These are phyloP conservation scores for Mycena filopes DNA, from an alignment of 768 basidiomycete genomes.

Conservation along the genomic window DNA sequence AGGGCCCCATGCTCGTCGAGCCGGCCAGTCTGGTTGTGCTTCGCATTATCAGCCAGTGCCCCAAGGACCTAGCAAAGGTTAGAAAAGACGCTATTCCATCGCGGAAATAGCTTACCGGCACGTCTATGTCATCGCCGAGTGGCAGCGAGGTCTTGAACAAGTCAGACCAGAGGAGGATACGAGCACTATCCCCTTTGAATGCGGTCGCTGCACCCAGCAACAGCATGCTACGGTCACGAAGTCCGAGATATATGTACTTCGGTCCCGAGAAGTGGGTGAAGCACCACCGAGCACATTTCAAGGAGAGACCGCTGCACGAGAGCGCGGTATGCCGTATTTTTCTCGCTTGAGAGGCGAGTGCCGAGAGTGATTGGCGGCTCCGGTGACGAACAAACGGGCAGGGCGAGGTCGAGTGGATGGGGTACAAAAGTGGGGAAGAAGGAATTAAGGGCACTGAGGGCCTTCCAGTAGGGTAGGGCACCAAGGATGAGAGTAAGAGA, in stretches of 20 bases:
- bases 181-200: conserved; percentile 42
- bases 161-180: conserved; percentile 40
- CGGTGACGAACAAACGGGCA: too few relatives aligned
- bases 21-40: conserved; percentile 20
- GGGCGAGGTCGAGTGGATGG: too few relatives aligned
- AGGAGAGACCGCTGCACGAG: too few relatives aligned
- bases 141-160: conserved; percentile 33
- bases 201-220: conserved; percentile 40
- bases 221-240: conserved; percentile 45
- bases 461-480: too few relatives aligned
- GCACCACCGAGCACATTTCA: neutral
- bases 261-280: neutral
- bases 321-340: too few relatives aligned
- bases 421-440: too few relatives aligned
- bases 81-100: neutral
- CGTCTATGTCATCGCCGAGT: conserved; percentile 29
- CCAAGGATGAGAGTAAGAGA: too few relatives aligned
- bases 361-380: too few relatives aligned
- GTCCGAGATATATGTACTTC: neutral
- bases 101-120: conserved; percentile 18
- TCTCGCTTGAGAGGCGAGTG: too few relatives aligned
- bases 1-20: conserved; percentile 42
- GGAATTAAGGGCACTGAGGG: too few relatives aligned
- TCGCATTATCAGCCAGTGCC: conserved; percentile 12
- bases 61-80: conserved; percentile 1